These are phyloP conservation scores for Trametes cubensis DNA, from an alignment of 768 basidiomycete species.

Conservation along the genomic window DNA sequence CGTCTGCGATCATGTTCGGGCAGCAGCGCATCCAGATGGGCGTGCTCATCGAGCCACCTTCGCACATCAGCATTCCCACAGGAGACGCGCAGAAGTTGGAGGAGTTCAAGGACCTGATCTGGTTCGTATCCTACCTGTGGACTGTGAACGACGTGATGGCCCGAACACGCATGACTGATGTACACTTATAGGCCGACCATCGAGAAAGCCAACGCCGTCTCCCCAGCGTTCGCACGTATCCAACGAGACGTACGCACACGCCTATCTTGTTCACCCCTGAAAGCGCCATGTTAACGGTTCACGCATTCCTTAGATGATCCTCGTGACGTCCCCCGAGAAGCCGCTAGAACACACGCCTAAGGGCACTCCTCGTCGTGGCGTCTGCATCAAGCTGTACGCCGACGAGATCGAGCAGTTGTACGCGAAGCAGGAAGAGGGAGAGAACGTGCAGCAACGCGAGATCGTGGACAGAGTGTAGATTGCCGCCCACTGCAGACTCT, in stretches of 20 bases:
- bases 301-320: constrained; percentile 48
- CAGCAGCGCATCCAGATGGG: constrained; percentile 27
- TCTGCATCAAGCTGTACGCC: constrained; percentile 42
- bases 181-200: constrained; percentile 32
- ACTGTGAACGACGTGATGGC: neutral
- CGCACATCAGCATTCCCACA: constrained; percentile 3
- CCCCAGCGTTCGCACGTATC: constrained; percentile 31
- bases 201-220: constrained; percentile 31
- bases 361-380: constrained; percentile 48
- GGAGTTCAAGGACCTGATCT: constrained; percentile 18
- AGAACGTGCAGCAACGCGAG: neutral
- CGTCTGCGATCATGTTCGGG: constrained; percentile 31
- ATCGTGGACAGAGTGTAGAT: constrained; percentile 6
- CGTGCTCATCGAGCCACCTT: constrained; percentile 30
- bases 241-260: constrained; percentile 26
- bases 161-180: neutral
- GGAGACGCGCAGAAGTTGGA: constrained; percentile 11
- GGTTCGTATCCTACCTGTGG: neutral
- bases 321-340: constrained; percentile 44
- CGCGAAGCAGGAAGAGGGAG: neutral
- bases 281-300: neutral
- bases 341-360: constrained; percentile 51
- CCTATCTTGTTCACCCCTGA: too few relatives aligned
- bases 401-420: constrained; percentile 52
- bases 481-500: neutral